phyloP scores from a whole-genome alignment of 305 asterid genomes.

The Stenogyne calaminthoides region DNA sequence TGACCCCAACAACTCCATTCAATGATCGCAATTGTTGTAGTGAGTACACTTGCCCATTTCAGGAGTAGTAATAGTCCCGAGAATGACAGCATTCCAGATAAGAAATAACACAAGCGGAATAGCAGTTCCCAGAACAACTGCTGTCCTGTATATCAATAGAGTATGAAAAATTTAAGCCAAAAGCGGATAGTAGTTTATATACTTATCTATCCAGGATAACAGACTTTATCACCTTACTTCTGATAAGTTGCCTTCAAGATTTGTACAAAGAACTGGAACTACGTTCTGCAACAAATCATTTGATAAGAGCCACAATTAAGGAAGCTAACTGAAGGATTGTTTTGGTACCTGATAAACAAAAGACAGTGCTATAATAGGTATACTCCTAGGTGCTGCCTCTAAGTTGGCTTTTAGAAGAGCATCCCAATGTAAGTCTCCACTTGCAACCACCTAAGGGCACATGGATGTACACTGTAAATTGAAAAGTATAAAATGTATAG shows the following conservation, averaged over 20 bases:
- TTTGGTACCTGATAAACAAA: conserved; percentile 87
- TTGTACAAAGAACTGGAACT: conserved; percentile 92
- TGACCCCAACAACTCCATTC: conserved; percentile 81
- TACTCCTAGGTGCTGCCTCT: conserved; percentile 83
- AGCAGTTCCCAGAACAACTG: conserved; percentile 80
- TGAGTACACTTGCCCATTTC: conserved; percentile 62
- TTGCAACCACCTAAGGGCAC: conserved; percentile 62
- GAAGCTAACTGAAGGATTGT: background rate
- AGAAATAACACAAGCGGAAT: conserved; percentile 87
- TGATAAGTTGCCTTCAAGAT: conserved; percentile 89
- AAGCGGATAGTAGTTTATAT: background rate
- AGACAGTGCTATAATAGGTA: conserved; percentile 94
- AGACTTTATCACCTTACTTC: conserved; percentile 75
- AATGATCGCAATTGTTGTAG: conserved; percentile 65
- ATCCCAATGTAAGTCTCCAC: conserved; percentile 90
- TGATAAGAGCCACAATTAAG: conserved; percentile 15
- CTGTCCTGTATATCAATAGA: conserved; percentile 57
- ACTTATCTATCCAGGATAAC: conserved; percentile 13
- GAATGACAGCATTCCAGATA: conserved; percentile 91
- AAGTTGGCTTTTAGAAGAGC: conserved; percentile 76
- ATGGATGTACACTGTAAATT: conserved; percentile 1
- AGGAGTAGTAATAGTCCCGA: conserved; percentile 62
- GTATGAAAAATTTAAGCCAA: background rate
- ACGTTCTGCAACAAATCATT: conserved; percentile 66
- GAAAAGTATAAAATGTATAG: background rate